These are phyloP conservation scores for Diaporthe ampelina DNA, from an alignment of 2,329 filamentous ascomycete genomes.

Conservation along the genomic window DNA sequence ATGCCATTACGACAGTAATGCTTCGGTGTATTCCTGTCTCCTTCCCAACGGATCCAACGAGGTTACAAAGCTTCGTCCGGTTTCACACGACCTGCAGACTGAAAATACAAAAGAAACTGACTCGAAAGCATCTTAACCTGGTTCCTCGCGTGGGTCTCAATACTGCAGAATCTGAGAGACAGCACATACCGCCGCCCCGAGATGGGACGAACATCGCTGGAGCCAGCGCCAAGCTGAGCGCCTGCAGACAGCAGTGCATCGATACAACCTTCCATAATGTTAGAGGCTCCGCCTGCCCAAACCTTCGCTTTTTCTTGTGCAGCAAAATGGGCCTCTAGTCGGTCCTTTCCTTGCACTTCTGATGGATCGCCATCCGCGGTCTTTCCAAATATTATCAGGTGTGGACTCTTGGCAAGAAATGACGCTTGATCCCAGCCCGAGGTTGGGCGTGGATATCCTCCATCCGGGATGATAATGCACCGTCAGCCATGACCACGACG, in stretches of 20 bases:
- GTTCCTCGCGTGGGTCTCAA: background rate
- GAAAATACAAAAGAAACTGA: background rate
- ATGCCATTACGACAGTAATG: background rate
- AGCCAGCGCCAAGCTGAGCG: background rate
- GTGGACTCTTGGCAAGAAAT: background rate
- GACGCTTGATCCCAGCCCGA: background rate
- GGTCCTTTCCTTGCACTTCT: background rate
- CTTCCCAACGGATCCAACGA: background rate
- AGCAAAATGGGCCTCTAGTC: background rate
- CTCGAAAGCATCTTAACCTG: background rate
- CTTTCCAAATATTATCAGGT: background rate
- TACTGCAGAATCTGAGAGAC: background rate
- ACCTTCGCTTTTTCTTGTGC: constrained; percentile 14
- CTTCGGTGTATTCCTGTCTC: background rate
- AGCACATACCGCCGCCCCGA: background rate
- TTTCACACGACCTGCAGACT: background rate
- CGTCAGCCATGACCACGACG: background rate
- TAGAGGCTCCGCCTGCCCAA: constrained; percentile 10
- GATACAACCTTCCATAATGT: background rate
- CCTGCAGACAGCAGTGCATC: background rate
- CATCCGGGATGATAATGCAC: background rate
- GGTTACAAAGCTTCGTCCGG: background rate
- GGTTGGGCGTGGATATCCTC: background rate
- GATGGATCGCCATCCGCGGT: constrained; percentile 12
- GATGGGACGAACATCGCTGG: constrained; percentile 1